These are phyloP conservation scores for Symmetrospora coprosmae DNA, from an alignment of 768 basidiomycete species.

Conservation along the genomic window DNA sequence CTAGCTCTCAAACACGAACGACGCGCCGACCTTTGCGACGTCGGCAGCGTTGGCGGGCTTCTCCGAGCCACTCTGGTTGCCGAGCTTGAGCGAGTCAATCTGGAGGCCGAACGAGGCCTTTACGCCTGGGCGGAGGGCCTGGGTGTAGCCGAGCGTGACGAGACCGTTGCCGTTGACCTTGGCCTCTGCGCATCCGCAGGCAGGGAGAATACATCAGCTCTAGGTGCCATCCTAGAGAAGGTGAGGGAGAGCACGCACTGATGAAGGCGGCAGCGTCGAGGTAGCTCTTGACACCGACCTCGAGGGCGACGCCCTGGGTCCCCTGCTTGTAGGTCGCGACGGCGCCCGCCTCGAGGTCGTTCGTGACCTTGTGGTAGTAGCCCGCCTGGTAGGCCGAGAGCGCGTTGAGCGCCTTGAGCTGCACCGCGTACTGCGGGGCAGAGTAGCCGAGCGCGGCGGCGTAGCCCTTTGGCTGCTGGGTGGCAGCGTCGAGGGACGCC, in stretches of 20 bases:
- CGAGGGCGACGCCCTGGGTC: not conserved
- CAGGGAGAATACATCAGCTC: not conserved
- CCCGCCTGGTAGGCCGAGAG: conserved; percentile 81
- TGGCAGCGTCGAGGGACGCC: conserved; percentile 89
- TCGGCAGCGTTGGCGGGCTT: conserved; percentile 37
- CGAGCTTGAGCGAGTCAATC: conserved; percentile 76
- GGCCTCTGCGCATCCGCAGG: conserved; percentile 82
- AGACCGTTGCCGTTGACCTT: conserved; percentile 91
- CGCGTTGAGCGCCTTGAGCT: conserved; percentile 88
- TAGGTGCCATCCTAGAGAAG: not conserved
- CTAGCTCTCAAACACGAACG: conserved; percentile 38
- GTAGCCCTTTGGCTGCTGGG: conserved; percentile 81
- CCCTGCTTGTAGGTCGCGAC: conserved; percentile 38
- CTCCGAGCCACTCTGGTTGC: conserved; percentile 22
- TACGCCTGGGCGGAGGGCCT: conserved; percentile 78
- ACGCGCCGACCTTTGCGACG: conserved; percentile 38
- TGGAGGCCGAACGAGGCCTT: conserved; percentile 86
- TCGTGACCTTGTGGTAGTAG: conserved; percentile 92
- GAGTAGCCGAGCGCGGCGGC: conserved; percentile 85
- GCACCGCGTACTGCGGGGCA: conserved; percentile 88
- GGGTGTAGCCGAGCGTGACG: conserved; percentile 49
- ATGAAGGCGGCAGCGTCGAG: conserved; percentile 38
- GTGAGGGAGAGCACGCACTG: conserved; percentile 14
- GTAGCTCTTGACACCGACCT: conserved; percentile 81
- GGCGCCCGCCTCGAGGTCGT: conserved; percentile 84